Evolutionary conservation across 192 early-diverging fungal genomes (phyloP).

Genomic region (Glomus cerebriforme): DNA sequence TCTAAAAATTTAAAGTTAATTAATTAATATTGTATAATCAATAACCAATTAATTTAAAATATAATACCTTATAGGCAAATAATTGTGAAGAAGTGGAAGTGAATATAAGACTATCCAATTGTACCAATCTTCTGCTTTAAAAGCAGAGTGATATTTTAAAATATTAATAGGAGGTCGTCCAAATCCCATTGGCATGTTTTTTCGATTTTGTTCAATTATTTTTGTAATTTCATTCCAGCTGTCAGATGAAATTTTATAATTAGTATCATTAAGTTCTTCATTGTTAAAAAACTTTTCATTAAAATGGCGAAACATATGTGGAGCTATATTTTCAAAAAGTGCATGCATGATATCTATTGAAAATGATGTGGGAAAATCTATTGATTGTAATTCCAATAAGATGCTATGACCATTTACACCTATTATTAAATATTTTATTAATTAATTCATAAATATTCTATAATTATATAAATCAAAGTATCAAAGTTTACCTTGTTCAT

Average conservation of each 20-base stretch:
- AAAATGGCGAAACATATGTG: background rate
- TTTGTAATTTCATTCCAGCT: background rate
- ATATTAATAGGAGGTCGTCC: background rate
- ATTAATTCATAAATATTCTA: too few species aligned
- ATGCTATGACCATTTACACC: background rate
- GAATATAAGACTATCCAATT: background rate
- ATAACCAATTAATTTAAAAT: background rate
- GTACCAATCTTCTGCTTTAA: background rate
- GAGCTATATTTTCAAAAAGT: background rate
- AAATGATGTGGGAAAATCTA: background rate
- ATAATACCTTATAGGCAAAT: background rate
- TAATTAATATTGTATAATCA: background rate
- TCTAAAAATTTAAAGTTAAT: background rate
- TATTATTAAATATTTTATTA: background rate
- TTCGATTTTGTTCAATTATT: background rate
- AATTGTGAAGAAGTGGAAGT: background rate
- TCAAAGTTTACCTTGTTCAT: background rate
- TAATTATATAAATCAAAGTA: too few species aligned
- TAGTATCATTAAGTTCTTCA: background rate
- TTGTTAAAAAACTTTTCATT: background rate
- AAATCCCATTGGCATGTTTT: conserved; percentile 6
- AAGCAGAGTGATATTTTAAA: background rate
- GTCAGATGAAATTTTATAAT: background rate
- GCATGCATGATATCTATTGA: background rate
- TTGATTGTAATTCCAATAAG: background rate